Conservation (phyloP, 495 filamentous ascomycete species). For the Penicillium egyptiacum region DNA sequence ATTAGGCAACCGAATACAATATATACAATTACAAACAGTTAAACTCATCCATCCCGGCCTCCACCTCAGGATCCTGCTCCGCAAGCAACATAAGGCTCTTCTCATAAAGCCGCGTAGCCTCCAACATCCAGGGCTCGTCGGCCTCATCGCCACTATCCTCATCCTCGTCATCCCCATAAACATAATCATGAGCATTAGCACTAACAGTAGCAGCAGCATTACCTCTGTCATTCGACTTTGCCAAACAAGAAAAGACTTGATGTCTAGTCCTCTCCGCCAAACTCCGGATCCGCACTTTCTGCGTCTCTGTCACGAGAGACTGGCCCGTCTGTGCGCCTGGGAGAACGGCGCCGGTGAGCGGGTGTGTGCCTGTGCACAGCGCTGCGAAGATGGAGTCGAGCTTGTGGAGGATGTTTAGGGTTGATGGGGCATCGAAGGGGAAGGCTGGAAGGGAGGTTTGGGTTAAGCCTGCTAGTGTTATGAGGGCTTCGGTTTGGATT, state of each 20-base stretch:
- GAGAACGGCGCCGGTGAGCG: slow-evolving; percentile 60
- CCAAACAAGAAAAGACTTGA: slow-evolving; percentile 61
- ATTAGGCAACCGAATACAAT: not conserved
- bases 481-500: slow-evolving; percentile 79
- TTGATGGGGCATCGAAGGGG: slow-evolving; percentile 60
- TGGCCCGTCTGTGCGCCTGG: slow-evolving; percentile 60
- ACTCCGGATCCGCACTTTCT: slow-evolving; percentile 81
- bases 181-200: slow-evolving; percentile 35
- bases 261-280: slow-evolving; percentile 58
- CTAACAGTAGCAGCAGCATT: slow-evolving; percentile 17
- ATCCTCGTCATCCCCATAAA: slow-evolving; percentile 37
- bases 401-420: slow-evolving; percentile 69
- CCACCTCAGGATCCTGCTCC: slow-evolving; percentile 47
- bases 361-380: slow-evolving; percentile 64
- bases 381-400: slow-evolving; percentile 75
- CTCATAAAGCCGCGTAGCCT: slow-evolving; percentile 75
- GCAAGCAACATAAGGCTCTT: slow-evolving; percentile 70
- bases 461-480: slow-evolving; percentile 70
- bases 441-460: slow-evolving; percentile 65
- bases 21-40: slow-evolving; percentile 1
- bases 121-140: slow-evolving; percentile 57
- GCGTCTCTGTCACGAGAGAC: slow-evolving; percentile 57
- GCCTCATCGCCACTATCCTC: slow-evolving; percentile 29
- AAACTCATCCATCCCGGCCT: slow-evolving; percentile 15
- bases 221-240: slow-evolving; percentile 16